Base-by-base conservation (phyloP, 257 asterid species). In the Solanum lycopersicoides region DNA sequence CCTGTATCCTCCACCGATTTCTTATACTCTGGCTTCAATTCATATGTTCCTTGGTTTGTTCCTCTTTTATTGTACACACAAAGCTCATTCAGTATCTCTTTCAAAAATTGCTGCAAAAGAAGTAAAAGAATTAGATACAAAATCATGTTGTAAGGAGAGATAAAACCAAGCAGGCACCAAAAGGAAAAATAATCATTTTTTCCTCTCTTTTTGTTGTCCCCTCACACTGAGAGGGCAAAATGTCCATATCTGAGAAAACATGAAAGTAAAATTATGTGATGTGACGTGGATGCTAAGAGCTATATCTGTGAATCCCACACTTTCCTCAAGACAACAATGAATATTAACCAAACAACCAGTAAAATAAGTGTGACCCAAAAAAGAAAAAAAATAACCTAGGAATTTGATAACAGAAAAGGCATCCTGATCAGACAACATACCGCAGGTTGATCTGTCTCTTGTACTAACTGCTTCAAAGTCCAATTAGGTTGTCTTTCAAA, bases 401-500 rank as follows among this genome's bases (percentile, higher is more conserved):
- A 14, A 71, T 32, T 68, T 71, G 47, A 45, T 85, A 37, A 71
- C 50, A 66, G 45, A 45, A 85, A 32, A 45, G 50, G 18, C 79
- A 85, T 72, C 53, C 85, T 41, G 73, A 82, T 85, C 73, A 88
- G 90, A 85, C 86, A 83, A 65, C 93, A 86, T 94, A 97, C 99
- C 75, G 98, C 99, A 60, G 99, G 99, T 92, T 97, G 99, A 91
- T 97, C 98, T 0, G 99, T 97, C 90, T 96, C 97, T 90, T 93
- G 98, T 88, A 97, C 98, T 30, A 97, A 95, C 93, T 95, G 98
- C 94, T 95, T 97, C 90, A 97, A 93, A 68, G 98, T 90, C 99
- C 99, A 97, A 85, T 97, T 97, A 84, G 99, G 98, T 86, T 97
- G 98, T 86, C 94, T 93, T 89, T 97, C 99, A 76, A 96, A 97